Percentiles rank a stretch among this genome's conserved stretches.
Evolutionary conservation across 73 alveolate genomes (phyloP).

Genomic region (Paraurostyla sp.): DNA sequence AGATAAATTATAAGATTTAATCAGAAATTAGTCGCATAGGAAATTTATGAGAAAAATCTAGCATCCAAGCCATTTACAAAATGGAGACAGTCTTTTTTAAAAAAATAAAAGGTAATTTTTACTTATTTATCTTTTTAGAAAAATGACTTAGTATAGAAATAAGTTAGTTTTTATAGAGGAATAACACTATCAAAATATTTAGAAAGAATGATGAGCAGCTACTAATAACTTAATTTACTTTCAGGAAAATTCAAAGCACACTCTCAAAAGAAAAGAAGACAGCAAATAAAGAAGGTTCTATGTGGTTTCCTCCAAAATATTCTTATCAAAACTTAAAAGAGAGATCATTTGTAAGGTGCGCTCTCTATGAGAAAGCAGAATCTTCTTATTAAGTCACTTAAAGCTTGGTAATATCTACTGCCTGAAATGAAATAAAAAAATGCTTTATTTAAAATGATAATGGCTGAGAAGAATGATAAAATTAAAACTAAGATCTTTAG

Average conservation of each 20-base stretch:
- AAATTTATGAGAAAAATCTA: background rate
- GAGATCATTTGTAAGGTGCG: background rate
- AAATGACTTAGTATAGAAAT: background rate
- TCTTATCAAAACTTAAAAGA: background rate
- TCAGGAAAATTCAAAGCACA: background rate
- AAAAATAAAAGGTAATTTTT: background rate
- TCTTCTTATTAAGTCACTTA: background rate
- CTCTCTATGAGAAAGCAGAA: background rate
- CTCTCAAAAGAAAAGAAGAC: background rate
- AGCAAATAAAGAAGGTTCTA: conserved; percentile 14
- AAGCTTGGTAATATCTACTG: conserved; percentile 6
- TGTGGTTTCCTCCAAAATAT: conserved; percentile 27
- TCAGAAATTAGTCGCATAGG: background rate
- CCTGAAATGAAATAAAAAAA: conserved; percentile 26
- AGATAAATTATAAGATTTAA: background rate
- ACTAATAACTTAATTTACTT: background rate
- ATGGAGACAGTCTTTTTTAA: background rate
- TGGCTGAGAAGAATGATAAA: background rate
- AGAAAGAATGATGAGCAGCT: background rate
- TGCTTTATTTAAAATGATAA: background rate
- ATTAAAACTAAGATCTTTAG: background rate
- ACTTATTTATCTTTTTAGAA: background rate
- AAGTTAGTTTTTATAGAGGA: background rate
- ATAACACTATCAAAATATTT: background rate
- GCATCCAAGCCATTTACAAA: background rate